phyloP scores from a whole-genome alignment of 108 stramenopile species.

The Skeletonema tropicum region DNA sequence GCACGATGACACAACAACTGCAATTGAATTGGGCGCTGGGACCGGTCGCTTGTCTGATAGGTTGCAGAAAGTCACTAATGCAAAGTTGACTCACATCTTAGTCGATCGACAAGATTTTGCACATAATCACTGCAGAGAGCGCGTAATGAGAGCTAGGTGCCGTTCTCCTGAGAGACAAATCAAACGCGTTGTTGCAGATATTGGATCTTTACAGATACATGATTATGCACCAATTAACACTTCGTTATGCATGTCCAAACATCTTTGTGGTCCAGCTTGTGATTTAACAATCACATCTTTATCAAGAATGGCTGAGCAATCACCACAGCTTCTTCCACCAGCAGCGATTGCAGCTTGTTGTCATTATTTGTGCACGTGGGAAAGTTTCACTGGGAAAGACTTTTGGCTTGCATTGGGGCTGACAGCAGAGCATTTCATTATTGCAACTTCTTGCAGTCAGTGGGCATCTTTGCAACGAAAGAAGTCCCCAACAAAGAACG shows the following conservation, averaged over 20 bases:
- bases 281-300: slow-evolving; percentile 25
- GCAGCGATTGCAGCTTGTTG: slow-evolving; percentile 35
- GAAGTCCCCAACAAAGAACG: not conserved
- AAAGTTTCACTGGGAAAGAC: slow-evolving; percentile 22
- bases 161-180: not conserved
- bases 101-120: slow-evolving; percentile 36
- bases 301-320: not conserved
- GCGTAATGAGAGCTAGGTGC: slow-evolving; percentile 11
- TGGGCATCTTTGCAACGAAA: slow-evolving; percentile 16
- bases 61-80: slow-evolving; percentile 10
- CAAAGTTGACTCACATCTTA: slow-evolving; percentile 14
- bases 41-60: slow-evolving; percentile 30
- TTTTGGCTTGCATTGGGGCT: slow-evolving; percentile 20
- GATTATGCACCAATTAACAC: not conserved
- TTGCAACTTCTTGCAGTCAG: slow-evolving; percentile 22
- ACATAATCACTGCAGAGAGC: slow-evolving; percentile 18
- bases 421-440: slow-evolving; percentile 26
- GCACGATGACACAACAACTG: not conserved
- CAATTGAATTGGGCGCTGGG: slow-evolving; percentile 27
- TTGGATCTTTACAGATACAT: slow-evolving; percentile 6
- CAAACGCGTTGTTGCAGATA: slow-evolving; percentile 5
- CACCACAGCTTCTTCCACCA: slow-evolving; percentile 3
- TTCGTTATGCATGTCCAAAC: slow-evolving; percentile 33
- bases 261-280: slow-evolving; percentile 35
- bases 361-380: slow-evolving; percentile 39